Percentiles rank a stretch among this genome's conserved stretches.
These are phyloP conservation scores for Hortaea sp. DNA, from an alignment of 2,329 filamentous ascomycete species.

Conservation along the genomic window DNA sequence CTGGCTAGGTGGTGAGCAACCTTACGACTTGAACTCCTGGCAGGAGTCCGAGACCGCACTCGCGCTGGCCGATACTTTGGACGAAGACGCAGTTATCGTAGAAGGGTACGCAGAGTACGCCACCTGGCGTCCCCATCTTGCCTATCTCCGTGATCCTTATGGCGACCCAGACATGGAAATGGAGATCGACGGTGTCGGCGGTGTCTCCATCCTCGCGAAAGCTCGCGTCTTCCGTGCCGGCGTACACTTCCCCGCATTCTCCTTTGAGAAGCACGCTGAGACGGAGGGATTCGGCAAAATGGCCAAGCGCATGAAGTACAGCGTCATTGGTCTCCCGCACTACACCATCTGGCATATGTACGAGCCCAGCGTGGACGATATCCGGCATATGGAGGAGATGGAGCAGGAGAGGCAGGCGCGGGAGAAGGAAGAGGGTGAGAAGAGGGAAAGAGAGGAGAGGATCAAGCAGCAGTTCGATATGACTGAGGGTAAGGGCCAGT, in stretches of 20 bases:
- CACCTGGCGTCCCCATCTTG: slow-evolving; percentile 93
- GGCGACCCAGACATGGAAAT: slow-evolving; percentile 99
- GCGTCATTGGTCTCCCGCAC: slow-evolving; percentile 88
- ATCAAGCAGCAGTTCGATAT: slow-evolving; percentile 74
- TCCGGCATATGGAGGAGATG: slow-evolving; percentile 98
- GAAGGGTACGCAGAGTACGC: slow-evolving; percentile 98
- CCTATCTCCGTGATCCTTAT: slow-evolving; percentile 91
- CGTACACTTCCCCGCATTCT: slow-evolving; percentile 96
- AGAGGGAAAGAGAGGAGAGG: slow-evolving; percentile 62
- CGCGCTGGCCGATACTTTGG: slow-evolving; percentile 83
- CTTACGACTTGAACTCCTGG: slow-evolving; percentile 98
- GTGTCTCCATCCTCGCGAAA: slow-evolving; percentile 94
- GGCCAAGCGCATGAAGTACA: slow-evolving; percentile 92
- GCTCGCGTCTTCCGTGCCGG: slow-evolving; percentile 89
- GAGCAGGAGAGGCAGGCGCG: slow-evolving; percentile 71
- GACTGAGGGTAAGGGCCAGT: slow-evolving; percentile 63
- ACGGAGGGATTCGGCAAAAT: slow-evolving; percentile 99
- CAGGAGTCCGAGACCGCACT: slow-evolving; percentile 97
- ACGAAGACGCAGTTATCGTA: slow-evolving; percentile 97
- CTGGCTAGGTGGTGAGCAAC: slow-evolving; percentile 96
- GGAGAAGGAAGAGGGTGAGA: slow-evolving; percentile 69
- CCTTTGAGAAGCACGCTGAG: slow-evolving; percentile 96
- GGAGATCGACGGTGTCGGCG: slow-evolving; percentile 96
- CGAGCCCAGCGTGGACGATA: slow-evolving; percentile 95
- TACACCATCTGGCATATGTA: slow-evolving; percentile 99